Base-by-base conservation (phyloP, 352 stramenopile species). In the Globisporangium abappressorium region DNA sequence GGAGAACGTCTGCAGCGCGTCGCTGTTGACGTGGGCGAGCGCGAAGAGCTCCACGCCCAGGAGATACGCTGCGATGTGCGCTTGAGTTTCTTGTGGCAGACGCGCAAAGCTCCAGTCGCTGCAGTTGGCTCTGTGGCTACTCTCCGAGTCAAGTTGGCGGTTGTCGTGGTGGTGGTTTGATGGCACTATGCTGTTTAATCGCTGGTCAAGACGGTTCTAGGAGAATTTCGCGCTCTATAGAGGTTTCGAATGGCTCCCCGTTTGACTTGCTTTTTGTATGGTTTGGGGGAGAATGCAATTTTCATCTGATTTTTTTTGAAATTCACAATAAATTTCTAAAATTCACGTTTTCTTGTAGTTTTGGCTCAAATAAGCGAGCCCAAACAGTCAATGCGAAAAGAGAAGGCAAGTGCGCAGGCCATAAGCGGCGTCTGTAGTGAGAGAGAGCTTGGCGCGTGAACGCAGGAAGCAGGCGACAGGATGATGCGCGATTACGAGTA, bases 401-500 rank as follows among this genome's bases (percentile, higher is more conserved):
- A 51, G 43, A 51, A 51, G 43, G 43, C 43, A 2, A 24, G 43
- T n/a, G 43, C 12, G 38, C 38, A 46, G 43, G 18, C 43, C 15
- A 51, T 6, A n/a, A 22, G 43, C 43, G 18, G 18, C 38, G 38
- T 46, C 15, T 5, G 38, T 12, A 51, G 43, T 51, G 15, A 51
- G 18, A 22, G 18, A 18, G 43, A 18, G 3, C 43, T n/a, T 51
- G 43, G 15, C 33, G 56, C 33, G 30, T n/a, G 22, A 14, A 12
- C 30, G 57, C 1, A 36, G 41, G 38, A 41, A 49, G 36, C n/a
- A 30, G 14, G 11, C 8, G 34, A 7, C 62, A 72, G 53, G 24
- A 93, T 92, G 84, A 95, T 95, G 75, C 70, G 77, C 38, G 85
- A 95, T 72, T 95, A 88, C 69, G 85, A 94, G 71, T 94, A 93